These are phyloP conservation scores for Naumovozyma baii DNA, from an alignment of 805 yeast species.

Conservation along the genomic window DNA sequence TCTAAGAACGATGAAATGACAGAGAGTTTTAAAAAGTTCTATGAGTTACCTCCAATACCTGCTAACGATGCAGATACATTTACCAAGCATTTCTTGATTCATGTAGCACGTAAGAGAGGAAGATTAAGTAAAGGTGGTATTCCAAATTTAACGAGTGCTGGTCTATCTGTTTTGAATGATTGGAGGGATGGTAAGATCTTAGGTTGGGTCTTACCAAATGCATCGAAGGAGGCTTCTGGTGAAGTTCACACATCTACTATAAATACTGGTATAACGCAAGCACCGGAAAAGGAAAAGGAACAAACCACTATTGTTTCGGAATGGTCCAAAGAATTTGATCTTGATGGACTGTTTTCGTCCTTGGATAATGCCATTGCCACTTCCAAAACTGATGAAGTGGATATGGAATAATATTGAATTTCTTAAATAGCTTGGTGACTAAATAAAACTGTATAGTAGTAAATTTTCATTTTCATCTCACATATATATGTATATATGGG, in stretches of 20 bases:
- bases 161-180: constrained; percentile 71
- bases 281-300: constrained; percentile 35
- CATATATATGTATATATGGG: background rate
- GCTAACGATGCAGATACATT: constrained; percentile 63
- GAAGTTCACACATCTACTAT: constrained; percentile 29
- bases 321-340: constrained; percentile 92
- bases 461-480: background rate
- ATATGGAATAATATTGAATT: constrained; percentile 8
- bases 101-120: constrained; percentile 87
- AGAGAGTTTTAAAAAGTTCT: constrained; percentile 60
- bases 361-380: constrained; percentile 28
- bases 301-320: constrained; percentile 73
- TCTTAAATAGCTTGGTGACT: no score
- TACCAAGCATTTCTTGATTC: constrained; percentile 79
- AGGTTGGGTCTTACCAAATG: constrained; percentile 80
- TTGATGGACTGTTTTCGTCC: constrained; percentile 63
- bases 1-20: constrained; percentile 70
- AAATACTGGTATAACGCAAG: constrained; percentile 29
- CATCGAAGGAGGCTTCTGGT: constrained; percentile 33
- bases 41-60: constrained; percentile 74
- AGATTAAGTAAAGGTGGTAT: constrained; percentile 88
- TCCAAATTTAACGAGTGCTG: constrained; percentile 83
- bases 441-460: background rate
- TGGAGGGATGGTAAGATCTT: constrained; percentile 95
- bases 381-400: constrained; percentile 16